A percentile compares a stretch with the other conserved stretches of the same genome.
phyloP scores from a whole-genome alignment of 2,329 filamentous ascomycete species.

The Celoporthe dispersa region DNA sequence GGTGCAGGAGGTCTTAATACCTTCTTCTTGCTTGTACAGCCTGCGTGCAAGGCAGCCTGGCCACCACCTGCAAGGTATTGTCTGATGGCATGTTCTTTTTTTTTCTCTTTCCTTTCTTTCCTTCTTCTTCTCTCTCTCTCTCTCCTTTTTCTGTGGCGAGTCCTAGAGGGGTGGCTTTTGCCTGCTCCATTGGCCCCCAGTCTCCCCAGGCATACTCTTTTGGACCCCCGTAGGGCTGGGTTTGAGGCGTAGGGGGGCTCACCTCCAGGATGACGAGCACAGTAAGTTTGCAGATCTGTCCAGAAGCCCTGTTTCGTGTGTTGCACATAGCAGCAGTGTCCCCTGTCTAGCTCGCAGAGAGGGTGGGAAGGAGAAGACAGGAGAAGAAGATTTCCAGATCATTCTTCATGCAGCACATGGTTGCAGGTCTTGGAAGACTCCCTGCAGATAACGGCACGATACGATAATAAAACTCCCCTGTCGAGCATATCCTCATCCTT shows the following conservation, averaged over 20 bases:
- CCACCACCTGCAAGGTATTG: too few species aligned
- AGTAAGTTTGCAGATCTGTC: background rate
- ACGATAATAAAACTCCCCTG: background rate
- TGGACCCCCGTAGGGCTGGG: background rate
- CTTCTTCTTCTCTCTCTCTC: too few species aligned
- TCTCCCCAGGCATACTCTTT: background rate
- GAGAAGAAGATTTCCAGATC: background rate
- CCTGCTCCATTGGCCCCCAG: background rate
- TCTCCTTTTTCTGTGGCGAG: background rate
- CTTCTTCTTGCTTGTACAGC: too few species aligned
- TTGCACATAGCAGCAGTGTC: background rate
- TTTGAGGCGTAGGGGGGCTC: constrained; percentile 1
- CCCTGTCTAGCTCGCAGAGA: background rate
- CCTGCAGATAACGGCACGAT: background rate
- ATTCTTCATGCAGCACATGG: background rate
- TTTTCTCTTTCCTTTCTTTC: too few species aligned
- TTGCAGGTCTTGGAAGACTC: background rate
- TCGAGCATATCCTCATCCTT: background rate
- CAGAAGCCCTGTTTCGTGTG: background rate
- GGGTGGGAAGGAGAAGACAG: background rate
- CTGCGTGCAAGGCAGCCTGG: too few species aligned
- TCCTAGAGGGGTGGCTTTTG: background rate
- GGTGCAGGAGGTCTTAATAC: too few species aligned
- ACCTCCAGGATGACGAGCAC: background rate
- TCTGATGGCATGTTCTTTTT: too few species aligned